Evolutionary conservation across 2,329 filamentous ascomycete genomes (phyloP).

Genomic region (Trichophyton schoenleinii): DNA sequence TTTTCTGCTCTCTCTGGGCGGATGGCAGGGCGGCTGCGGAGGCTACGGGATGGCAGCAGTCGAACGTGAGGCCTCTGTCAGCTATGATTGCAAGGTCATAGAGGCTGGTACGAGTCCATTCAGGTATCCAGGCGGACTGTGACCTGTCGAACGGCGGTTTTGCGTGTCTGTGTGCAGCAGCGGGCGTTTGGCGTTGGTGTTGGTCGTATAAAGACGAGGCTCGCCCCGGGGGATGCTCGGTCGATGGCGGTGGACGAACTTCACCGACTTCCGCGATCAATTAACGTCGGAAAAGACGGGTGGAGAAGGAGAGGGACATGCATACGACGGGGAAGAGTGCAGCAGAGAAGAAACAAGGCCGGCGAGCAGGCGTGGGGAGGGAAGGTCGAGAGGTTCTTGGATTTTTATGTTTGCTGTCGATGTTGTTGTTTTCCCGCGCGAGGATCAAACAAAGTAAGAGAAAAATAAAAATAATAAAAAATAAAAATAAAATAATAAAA

Average conservation of each 20-base stretch:
- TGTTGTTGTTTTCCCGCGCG: neutral
- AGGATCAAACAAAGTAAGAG: neutral
- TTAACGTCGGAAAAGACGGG: neutral
- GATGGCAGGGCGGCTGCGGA: neutral
- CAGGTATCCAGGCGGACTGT: neutral
- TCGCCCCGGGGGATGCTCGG: neutral
- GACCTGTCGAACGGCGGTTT: neutral
- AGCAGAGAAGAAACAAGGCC: no score
- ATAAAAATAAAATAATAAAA: no score
- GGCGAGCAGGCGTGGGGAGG: no score
- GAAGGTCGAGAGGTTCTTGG: neutral
- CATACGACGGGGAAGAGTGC: neutral
- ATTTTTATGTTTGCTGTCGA: neutral
- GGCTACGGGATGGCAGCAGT: neutral
- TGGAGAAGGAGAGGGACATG: neutral
- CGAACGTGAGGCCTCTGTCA: neutral
- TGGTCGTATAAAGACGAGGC: neutral
- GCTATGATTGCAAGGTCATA: neutral
- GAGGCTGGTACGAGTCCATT: neutral
- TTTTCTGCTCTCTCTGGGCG: neutral
- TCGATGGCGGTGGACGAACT: neutral
- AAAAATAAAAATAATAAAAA: neutral
- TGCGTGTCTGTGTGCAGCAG: neutral
- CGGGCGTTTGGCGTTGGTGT: no score
- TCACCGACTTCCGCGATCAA: neutral